These are phyloP conservation scores for Afroboletus lepidellus DNA, from an alignment of 1,284 basidiomycete genomes.

Conservation along the genomic window DNA sequence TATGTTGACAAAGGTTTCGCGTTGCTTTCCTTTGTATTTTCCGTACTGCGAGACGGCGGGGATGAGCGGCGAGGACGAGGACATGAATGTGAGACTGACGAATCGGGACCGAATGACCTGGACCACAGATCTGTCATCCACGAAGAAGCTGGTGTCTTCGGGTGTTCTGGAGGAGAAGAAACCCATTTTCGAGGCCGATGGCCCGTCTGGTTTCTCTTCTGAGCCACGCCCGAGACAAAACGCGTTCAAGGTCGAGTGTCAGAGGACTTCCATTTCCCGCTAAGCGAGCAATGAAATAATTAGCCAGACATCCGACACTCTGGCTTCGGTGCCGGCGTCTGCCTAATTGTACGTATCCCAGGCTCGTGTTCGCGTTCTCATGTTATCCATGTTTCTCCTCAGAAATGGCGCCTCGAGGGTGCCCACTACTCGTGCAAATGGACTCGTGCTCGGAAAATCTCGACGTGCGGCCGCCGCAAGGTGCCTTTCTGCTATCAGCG, in stretches of 20 bases:
- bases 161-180: constrained; percentile 55
- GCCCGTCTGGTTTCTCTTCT: constrained; percentile 1
- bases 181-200: constrained; percentile 42
- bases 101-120: constrained; percentile 72
- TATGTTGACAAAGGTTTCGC: constrained; percentile 37
- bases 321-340: constrained; percentile 19
- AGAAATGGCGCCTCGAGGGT: background rate
- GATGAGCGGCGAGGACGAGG: constrained; percentile 12
- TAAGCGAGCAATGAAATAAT: constrained; percentile 5
- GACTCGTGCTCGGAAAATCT: background rate
- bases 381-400: constrained; percentile 10
- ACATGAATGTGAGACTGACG: constrained; percentile 43
- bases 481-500: constrained; percentile 15
- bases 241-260: constrained; percentile 17
- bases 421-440: background rate
- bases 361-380: background rate
- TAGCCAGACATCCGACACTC: constrained; percentile 30
- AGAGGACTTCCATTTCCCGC: constrained; percentile 20
- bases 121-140: constrained; percentile 49
- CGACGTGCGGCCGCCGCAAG: constrained; percentile 9
- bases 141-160: constrained; percentile 37
- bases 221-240: background rate
- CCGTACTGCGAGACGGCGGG: constrained; percentile 51
- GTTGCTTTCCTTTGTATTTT: constrained; percentile 62
- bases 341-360: background rate